phyloP scores from a whole-genome alignment of 2,329 filamentous ascomycete genomes.

The Alternaria triticimaculans region DNA sequence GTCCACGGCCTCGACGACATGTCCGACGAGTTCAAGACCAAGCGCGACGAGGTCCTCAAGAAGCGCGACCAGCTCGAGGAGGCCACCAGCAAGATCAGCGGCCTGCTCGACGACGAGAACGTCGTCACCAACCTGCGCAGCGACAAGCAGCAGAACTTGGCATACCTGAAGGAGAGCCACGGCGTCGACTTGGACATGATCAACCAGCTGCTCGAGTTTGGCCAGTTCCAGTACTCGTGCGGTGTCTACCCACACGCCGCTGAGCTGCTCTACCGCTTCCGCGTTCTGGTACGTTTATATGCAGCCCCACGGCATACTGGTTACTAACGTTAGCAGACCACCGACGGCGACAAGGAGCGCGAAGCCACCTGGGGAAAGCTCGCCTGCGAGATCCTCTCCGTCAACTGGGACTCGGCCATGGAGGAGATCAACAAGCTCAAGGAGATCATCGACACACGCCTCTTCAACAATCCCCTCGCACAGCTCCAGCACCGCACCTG shows the following conservation, averaged over 20 bases:
- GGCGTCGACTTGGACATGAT: constrained; percentile 95
- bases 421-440: constrained; percentile 70
- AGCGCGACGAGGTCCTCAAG: constrained; percentile 86
- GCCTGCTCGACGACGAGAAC: constrained; percentile 84
- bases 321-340: constrained; percentile 62
- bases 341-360: constrained; percentile 96
- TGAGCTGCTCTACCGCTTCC: constrained; percentile 96
- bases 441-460: constrained; percentile 84
- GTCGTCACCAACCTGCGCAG: constrained; percentile 90
- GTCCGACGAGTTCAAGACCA: constrained; percentile 85
- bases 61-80: constrained; percentile 84
- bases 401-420: constrained; percentile 88
- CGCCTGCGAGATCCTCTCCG: constrained; percentile 91
- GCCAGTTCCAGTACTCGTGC: constrained; percentile 97
- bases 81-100: constrained; percentile 86
- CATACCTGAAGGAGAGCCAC: constrained; percentile 96
- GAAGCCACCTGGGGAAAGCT: constrained; percentile 98
- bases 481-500: constrained; percentile 97
- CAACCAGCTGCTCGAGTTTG: constrained; percentile 92
- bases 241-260: constrained; percentile 90
- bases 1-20: constrained; percentile 79
- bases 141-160: constrained; percentile 99
- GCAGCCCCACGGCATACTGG: not conserved
- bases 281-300: constrained; percentile 68
- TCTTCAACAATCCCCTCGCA: constrained; percentile 94